Evolutionary conservation across 2,329 filamentous ascomycete species (phyloP), one percentile per base, ranked within the genome.

Genomic region (Rhytidhysteron rufulum): DNA sequence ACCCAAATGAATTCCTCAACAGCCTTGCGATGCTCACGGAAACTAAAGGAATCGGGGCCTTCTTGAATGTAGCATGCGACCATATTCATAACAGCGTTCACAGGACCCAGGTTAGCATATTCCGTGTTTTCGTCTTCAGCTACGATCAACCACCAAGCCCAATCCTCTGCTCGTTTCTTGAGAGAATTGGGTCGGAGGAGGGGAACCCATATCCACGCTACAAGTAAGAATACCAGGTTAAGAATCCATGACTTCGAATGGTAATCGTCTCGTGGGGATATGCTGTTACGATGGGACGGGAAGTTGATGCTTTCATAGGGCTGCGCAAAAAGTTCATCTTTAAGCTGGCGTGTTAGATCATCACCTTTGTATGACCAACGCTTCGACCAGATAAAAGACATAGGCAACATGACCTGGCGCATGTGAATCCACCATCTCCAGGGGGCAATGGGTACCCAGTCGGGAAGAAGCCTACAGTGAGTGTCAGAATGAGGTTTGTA

Each of bases 341-440:
- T 82, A 30, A 98, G 66, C 40, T 80, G 78, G 17, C 78, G 78
- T 37, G 86, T 86, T 2, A 95, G 63, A 4, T 85, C 79, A 30
- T 86, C 91, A 51, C 86, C 75, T 13, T 88, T 85, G 49, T 85
- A 85, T 20, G 75, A 77, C 82, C 88, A 96, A 48, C 76, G 76
- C 70, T 85, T 88, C 0, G 89, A 95, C 72, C 86, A 95, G 31
- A 97, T 66, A 58, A 86, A 96, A 1, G 85, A 82, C 88, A 97
- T 96, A 4, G 90, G 85, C 35, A 95, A 64, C 57, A 91, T 95
- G n/a, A 98, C 90, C 66, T 86, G 82, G n/a, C 93, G 88, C 66
- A 96, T 96, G 56, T 98, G 93, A 55, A 97, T 87, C 91, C 90
- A 96, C 90, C 91, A 96, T 50, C 88, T 75, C 88, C 89, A 95